These are phyloP conservation scores for Fusarium luffae DNA, from an alignment of 2,329 filamentous ascomycete species.

Conservation along the genomic window DNA sequence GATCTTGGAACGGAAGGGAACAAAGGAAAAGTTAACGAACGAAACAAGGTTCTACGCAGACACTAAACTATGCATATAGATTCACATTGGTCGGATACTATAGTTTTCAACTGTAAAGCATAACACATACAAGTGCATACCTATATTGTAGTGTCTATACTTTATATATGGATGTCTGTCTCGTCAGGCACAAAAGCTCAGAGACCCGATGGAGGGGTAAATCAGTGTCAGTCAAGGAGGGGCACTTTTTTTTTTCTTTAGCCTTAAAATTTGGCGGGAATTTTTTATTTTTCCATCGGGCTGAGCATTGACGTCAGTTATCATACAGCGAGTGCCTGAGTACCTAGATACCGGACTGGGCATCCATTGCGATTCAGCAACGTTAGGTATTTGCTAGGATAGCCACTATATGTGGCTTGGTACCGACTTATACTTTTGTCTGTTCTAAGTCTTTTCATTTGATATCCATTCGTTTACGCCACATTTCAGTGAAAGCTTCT, in stretches of 20 bases:
- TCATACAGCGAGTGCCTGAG: background rate
- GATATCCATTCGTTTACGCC: background rate
- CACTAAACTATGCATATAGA: background rate
- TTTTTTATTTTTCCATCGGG: background rate
- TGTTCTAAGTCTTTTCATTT: background rate
- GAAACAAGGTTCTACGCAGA: background rate
- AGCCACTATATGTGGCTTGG: background rate
- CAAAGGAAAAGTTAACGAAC: background rate
- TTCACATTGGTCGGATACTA: background rate
- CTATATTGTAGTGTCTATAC: background rate
- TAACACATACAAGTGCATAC: background rate
- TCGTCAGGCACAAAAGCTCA: constrained; percentile 1
- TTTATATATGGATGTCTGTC: too few relatives aligned
- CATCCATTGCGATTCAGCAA: background rate
- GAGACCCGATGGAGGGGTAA: constrained; percentile 2
- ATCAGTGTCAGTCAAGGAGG: constrained; percentile 1
- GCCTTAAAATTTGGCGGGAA: background rate
- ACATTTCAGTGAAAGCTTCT: background rate
- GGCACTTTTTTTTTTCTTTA: background rate
- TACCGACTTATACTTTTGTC: background rate
- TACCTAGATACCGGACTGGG: background rate
- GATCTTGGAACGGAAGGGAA: constrained; percentile 21
- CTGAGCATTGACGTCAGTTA: background rate
- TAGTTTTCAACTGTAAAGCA: background rate
- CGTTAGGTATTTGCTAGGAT: background rate